These are phyloP conservation scores for Globisporangium paddicum DNA, from an alignment of 352 stramenopile genomes.

Conservation along the genomic window DNA sequence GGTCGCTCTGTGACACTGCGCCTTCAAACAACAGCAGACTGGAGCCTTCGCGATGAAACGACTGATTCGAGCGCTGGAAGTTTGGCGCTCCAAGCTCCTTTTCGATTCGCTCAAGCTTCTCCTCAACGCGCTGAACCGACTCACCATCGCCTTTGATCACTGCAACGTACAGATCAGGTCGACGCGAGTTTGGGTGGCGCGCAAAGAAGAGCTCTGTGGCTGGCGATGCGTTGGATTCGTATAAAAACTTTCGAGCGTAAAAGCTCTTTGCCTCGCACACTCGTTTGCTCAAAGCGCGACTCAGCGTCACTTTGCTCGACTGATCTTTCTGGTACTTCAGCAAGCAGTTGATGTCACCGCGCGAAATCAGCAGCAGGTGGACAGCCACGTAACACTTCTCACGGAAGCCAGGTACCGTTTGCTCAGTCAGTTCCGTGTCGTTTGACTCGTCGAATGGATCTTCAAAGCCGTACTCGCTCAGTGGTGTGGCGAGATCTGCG, in stretches of 20 bases:
- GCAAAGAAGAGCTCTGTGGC: slow-evolving; percentile 28
- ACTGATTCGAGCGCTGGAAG: slow-evolving; percentile 30
- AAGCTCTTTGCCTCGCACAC: slow-evolving; percentile 57
- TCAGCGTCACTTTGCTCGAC: slow-evolving; percentile 62
- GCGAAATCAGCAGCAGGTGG: slow-evolving; percentile 56
- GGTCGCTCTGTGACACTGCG: slow-evolving; percentile 50
- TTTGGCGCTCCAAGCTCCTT: slow-evolving; percentile 57
- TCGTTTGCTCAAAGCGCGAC: slow-evolving; percentile 58
- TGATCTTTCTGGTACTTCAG: slow-evolving; percentile 46
- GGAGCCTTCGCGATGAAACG: slow-evolving; percentile 59
- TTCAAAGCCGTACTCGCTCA: slow-evolving; percentile 41
- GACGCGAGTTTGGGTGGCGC: slow-evolving; percentile 60
- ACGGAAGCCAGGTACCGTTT: slow-evolving; percentile 42
- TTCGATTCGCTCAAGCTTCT: slow-evolving; percentile 58
- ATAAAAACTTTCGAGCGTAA: slow-evolving; percentile 62
- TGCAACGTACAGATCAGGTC: slow-evolving; percentile 67
- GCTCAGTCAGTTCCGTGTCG: slow-evolving; percentile 46
- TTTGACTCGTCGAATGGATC: slow-evolving; percentile 63
- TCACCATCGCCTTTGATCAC: slow-evolving; percentile 61
- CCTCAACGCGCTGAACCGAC: slow-evolving; percentile 54
- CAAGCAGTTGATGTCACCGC: slow-evolving; percentile 54
- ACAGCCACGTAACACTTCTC: slow-evolving; percentile 60
- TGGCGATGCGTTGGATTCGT: slow-evolving; percentile 32
- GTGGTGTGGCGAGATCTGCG: slow-evolving; percentile 42
- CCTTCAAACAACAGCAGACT: slow-evolving; percentile 73